phyloP scores from a whole-genome alignment of 2,329 filamentous ascomycete species.

The Cercospora brassicicola region DNA sequence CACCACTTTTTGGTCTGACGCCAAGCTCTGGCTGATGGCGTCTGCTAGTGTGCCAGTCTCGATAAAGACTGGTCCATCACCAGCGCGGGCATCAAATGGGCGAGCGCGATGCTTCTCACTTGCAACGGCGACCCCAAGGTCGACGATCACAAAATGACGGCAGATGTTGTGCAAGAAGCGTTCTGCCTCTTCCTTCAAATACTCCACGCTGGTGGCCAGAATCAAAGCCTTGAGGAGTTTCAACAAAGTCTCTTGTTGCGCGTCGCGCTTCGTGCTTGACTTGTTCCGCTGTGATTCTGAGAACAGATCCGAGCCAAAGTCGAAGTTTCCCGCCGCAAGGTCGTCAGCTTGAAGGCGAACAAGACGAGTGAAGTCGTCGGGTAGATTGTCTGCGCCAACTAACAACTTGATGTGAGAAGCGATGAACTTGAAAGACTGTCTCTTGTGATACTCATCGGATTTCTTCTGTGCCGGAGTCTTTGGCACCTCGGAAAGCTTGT shows the following conservation, averaged over 20 bases:
- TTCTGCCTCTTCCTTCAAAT: conserved; percentile 74
- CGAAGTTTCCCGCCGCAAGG: conserved; percentile 68
- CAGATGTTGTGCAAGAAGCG: conserved; percentile 77
- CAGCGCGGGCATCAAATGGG: conserved; percentile 78
- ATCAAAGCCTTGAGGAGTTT: conserved; percentile 87
- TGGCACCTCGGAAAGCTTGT: conserved; percentile 78
- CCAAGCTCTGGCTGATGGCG: conserved; percentile 83
- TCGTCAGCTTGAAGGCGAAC: conserved; percentile 89
- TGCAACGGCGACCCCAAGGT: conserved; percentile 81
- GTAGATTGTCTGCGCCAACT: conserved; percentile 81
- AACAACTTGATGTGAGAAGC: conserved; percentile 86
- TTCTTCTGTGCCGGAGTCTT: conserved; percentile 62
- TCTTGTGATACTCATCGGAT: conserved; percentile 85
- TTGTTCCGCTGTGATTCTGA: conserved; percentile 75
- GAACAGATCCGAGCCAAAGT: conserved; percentile 69
- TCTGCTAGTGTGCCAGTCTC: conserved; percentile 86
- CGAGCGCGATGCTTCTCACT: conserved; percentile 73
- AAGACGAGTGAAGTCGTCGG: conserved; percentile 82
- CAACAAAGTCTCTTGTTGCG: conserved; percentile 78
- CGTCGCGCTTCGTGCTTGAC: conserved; percentile 82
- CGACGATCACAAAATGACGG: conserved; percentile 85
- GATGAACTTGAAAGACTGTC: conserved; percentile 84
- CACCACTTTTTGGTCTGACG: conserved; percentile 77
- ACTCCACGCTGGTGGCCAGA: conserved; percentile 74
- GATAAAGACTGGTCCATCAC: conserved; percentile 82